Evolutionary conservation across 352 stramenopile species (phyloP), one percentile per base, ranked within the genome.

Genomic region (Phytophthora citricola): DNA sequence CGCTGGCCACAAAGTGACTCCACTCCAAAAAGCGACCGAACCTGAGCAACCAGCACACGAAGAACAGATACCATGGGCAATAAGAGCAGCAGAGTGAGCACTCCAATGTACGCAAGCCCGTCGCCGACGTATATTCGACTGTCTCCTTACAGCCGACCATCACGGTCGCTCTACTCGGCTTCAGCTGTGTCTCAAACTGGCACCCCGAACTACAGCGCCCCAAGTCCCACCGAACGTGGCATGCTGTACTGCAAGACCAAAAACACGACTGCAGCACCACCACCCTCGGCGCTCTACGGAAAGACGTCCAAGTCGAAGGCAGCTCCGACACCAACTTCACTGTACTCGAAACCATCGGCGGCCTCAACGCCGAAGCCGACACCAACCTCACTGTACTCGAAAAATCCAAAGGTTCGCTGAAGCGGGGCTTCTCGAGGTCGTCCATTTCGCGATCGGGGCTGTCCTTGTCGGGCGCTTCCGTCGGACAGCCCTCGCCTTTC

Each of bases 181-280:
- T 67, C 66, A n/a, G 59, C 47, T 17, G 43, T 63, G 1, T 62
- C 59, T 5, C 46, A 38, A 14, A 61, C 43, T n/a, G 24, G 26
- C 14, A 63, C 67, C 14, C 40, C 51, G 5, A 75, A 64, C 43
- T 68, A 66, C 31, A 45, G 47, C 22, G 66, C 49, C 6, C 49
- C 61, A 7, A 75, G 55, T 14, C 66, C 66, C 9, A 60, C 54
- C 3, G 54, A 75, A 36, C 66, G 66, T 31, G 66, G 67, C 1
- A 75, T 69, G 67, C 15, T 75, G 32, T 75, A 72, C 51, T 47
- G 62, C 32, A 72, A 71, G 36, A 69, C 56, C 50, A 75, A 75
- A 39, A 50, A 52, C 27, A 55, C 46, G 41, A 62, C 51, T 2
- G 31, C 56, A 9, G 62, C 56, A 5, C 62, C 67, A 17, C 46